Evolutionary conservation across 78 protist species (phyloP), one percentile per base, ranked within the genome.

Genomic region (Capsaspora owczarzaki): DNA sequence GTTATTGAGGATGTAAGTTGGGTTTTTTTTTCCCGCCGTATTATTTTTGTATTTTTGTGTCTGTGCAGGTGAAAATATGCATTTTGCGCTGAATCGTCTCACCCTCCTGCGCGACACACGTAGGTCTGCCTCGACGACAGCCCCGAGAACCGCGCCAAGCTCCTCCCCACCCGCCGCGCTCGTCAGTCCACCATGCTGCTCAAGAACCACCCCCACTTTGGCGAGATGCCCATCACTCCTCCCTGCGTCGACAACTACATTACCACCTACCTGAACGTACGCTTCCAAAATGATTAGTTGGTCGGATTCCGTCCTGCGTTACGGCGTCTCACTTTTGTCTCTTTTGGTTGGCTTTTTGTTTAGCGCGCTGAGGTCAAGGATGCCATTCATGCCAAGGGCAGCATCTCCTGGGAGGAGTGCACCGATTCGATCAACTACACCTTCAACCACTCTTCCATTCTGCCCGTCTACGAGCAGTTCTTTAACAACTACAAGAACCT

Each of bases 321-420:
- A 10, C n/a, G 10, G 56, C 16, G 56, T 20, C 56, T 16, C 56
- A 10, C n/a, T 49, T 49, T 20, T 49, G n/a, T 16, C 16, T 49
- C 16, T 16, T 49, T 49, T 49, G 56, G 56, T 49, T 56, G 66
- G 29, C n/a, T n/a, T n/a, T 16, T 2, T 56, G 35, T 56, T 25
- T 29, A 56, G 66, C 66, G 66, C 66, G 66, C 66, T 29, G 66
- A 56, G 4, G 66, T 56, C 66, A 56, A 56, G 66, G 25, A 16
- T 16, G 66, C 66, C 66, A 25, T 56, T 29, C 66, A 56, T 12
- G 66, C n/a, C 66, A 56, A 56, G 66, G 4, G 33, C 33, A 56
- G 66, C 66, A 56, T 56, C 66, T 56, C 66, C 42, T 63, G 72
- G 72, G 40, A 31, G 38, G 20, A 35, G 35, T 63, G 72, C 72